phyloP scores from a whole-genome alignment of 148 eudicot species.

The Rhododendron kiyosumense region DNA sequence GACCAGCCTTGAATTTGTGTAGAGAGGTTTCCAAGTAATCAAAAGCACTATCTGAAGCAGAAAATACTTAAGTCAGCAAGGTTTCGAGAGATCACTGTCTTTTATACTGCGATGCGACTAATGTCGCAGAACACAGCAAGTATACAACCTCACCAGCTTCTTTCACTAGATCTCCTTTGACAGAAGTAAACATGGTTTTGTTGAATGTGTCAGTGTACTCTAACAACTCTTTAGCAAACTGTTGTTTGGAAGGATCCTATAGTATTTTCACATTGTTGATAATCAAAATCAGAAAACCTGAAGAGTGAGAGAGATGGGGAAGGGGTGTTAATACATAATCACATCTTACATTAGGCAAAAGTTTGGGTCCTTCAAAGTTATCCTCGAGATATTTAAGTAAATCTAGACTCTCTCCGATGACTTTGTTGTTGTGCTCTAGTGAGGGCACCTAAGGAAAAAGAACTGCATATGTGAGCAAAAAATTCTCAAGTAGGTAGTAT shows the following conservation, averaged over 20 bases:
- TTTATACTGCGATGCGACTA: too few relatives aligned
- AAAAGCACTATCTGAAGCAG: constrained; percentile 45
- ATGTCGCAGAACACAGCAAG: neutral
- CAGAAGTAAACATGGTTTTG: constrained; percentile 15
- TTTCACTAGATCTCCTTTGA: constrained; percentile 41
- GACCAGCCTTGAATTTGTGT: constrained; percentile 62
- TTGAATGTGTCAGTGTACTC: constrained; percentile 30
- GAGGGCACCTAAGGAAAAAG: constrained; percentile 52
- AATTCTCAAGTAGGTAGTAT: neutral
- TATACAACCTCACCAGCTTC: constrained; percentile 37
- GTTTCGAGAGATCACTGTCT: neutral
- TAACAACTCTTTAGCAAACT: constrained; percentile 61
- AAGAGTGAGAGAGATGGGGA: neutral
- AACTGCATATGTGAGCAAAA: neutral
- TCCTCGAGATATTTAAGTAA: constrained; percentile 60
- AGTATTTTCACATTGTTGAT: neutral
- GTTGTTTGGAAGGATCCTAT: constrained; percentile 63
- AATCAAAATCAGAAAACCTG: neutral
- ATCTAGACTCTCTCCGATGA: constrained; percentile 68
- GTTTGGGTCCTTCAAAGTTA: constrained; percentile 70
- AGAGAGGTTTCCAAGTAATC: constrained; percentile 70
- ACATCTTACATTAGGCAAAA: constrained; percentile 55
- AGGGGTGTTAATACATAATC: neutral
- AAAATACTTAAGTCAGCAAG: neutral
- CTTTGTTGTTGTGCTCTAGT: constrained; percentile 58